Base-by-base conservation (phyloP, 306 rosid genomes). In the Cicer chorassanicum region DNA sequence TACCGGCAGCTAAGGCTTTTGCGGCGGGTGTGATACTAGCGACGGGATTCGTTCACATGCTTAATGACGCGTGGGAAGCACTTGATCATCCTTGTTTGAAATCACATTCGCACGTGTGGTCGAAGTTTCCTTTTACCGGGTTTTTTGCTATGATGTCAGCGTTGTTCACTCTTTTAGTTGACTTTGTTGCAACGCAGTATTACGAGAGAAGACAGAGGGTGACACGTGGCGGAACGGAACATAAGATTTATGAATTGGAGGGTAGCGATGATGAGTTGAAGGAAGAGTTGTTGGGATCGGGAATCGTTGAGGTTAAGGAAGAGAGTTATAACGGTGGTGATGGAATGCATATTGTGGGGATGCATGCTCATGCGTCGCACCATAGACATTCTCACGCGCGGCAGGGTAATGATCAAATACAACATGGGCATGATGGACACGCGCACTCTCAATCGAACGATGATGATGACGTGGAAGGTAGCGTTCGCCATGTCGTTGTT, bases 1-100 rank as follows among this genome's bases (percentile, higher is more conserved):
- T 93, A 60, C 76, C 86, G 8, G 86, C 85, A 0, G 83, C 86
- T 0, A 93, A 89, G 45, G 92, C 98, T n/a, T 91, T 93, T 34
- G 97, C 97, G 5, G 98, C 98, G n/a, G 97, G 98, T 0, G 97
- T 93, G 10, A 93, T 93, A 14, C 81, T 93, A 0, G 90, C 97
- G 5, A 93, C 98, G 19, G 98, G 93, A 1, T 91, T 93, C 46
- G 93, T 93, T 42, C 98, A 93, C 80, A 89, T 93, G 89, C 83
- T 93, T 0, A 42, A 80, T 1, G 89, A 74, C 6, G 88, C 89
- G 19, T 67, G 85, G 24, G 41, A 69, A 0, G 87, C 93, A 3
- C 75, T 93, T 0, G 50, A 62, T 8, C 75, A 82, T 51, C 85
- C 93, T 0, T 93, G 97, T 71, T 44, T 93, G 62, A 83, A 84